Conservation (phyloP, 495 filamentous ascomycete species). For the Penicillium lividum region DNA sequence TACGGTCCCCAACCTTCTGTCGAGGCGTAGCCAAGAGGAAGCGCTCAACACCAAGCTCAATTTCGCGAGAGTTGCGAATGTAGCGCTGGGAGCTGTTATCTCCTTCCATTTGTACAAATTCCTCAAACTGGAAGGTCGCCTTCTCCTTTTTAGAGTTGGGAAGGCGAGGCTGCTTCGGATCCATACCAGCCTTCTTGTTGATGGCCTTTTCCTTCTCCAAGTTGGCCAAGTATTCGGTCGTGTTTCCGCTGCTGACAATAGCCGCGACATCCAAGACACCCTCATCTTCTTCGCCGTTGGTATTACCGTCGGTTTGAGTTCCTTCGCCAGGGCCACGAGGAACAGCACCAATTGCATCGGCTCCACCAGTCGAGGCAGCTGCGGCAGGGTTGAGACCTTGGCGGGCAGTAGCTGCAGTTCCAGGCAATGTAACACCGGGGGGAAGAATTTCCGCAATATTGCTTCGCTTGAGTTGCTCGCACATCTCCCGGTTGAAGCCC, state of each 20-base stretch:
- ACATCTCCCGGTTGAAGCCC: conserved; percentile 82
- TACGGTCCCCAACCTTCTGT: conserved; percentile 29
- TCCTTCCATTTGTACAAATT: conserved; percentile 61
- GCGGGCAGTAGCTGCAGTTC: conserved; percentile 47
- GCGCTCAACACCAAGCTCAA: conserved; percentile 84
- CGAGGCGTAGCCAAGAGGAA: conserved; percentile 69
- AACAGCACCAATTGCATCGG: conserved; percentile 33
- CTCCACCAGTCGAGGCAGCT: conserved; percentile 54
- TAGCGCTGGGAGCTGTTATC: conserved; percentile 35
- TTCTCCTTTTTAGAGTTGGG: conserved; percentile 80
- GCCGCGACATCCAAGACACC: conserved; percentile 92
- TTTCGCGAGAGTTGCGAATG: conserved; percentile 58
- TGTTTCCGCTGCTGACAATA: conserved; percentile 91
- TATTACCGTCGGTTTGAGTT: conserved; percentile 49
- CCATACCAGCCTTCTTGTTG: conserved; percentile 59
- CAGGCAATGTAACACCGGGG: conserved; percentile 59
- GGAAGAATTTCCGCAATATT: conserved; percentile 86
- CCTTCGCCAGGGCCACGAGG: conserved; percentile 54
- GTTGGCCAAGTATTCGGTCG: conserved; percentile 85
- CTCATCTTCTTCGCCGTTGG: conserved; percentile 62
- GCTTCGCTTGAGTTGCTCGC: conserved; percentile 90
- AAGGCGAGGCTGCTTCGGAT: conserved; percentile 58
- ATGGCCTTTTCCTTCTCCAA: conserved; percentile 84
- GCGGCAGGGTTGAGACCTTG: conserved; percentile 62
- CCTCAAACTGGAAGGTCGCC: conserved; percentile 81